Base-by-base conservation (phyloP, 139 green algal species). In the Mesostigma viride region DNA sequence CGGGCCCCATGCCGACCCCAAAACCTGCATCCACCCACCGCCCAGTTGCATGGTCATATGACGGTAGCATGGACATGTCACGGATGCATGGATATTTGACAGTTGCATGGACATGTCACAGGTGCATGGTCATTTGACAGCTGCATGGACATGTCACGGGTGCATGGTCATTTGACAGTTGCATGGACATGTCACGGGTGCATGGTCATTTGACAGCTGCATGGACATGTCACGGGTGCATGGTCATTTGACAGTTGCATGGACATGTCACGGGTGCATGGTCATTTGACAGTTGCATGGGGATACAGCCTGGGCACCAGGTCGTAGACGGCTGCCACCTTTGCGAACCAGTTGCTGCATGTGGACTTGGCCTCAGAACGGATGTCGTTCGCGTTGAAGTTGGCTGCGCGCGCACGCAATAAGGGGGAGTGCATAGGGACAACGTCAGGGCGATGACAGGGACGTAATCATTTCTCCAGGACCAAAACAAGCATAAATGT, bases 301-400 rank as follows among this genome's bases (percentile, higher is more conserved):
- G 27, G 31, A 14, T 69, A 71, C 65, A 71, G 28, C 22, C 74
- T 60, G 1, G 69, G 69, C 14, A 80, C 48, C 3, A 77, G 44
- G 17, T 73, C 35, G 3, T 27, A 30, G 59, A 77, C 77, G 46
- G 69, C 33, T 3, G 48, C 60, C 26, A 80, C 69, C 45, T 80
- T 80, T 61, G 65, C 48, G 34, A 80, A 77, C 74, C 74, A 80
- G 46, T 80, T 80, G 26, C 24, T 2, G 45, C 74, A 80, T 44
- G 69, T 80, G 8, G 74, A n/a, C 34, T 73, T 58, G 17, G 74
- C 74, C 31, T 32, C 61, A 1, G 1, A 5, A 0, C 53, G 56
- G 27, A 80, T 48, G 56, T 77, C 53, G 1, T 57, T 40, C 0
- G 24, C 47, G 3, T 64, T 77, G 47, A 77, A 80, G 33, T 63